Conservation (phyloP, 768 basidiomycete genomes). For the Leccinum uliginosum region DNA sequence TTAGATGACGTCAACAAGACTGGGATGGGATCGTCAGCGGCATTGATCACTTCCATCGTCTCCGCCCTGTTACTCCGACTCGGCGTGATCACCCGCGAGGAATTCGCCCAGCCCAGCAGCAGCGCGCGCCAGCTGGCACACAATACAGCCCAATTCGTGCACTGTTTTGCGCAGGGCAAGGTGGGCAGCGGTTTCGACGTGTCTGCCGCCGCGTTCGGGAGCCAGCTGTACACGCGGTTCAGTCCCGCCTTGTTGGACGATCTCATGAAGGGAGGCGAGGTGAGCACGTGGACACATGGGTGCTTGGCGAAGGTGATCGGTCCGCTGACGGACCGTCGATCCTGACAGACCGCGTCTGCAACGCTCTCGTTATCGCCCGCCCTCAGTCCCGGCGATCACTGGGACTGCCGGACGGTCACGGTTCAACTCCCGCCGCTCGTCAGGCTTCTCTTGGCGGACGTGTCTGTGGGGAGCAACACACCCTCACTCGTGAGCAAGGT, state of each 20-base stretch:
- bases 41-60: slow-evolving; percentile 92
- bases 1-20: slow-evolving; percentile 95
- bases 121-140: slow-evolving; percentile 67
- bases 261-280: slow-evolving; percentile 23
- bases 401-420: slow-evolving; percentile 67
- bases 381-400: slow-evolving; percentile 51
- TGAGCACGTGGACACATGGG: slow-evolving; percentile 7
- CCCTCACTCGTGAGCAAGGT: slow-evolving; percentile 92
- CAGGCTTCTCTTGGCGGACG: slow-evolving; percentile 87
- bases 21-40: slow-evolving; percentile 94
- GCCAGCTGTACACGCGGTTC: slow-evolving; percentile 90
- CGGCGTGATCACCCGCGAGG: slow-evolving; percentile 48
- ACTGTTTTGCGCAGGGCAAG: slow-evolving; percentile 97
- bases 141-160: slow-evolving; percentile 90
- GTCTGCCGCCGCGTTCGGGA: slow-evolving; percentile 89
- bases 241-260: slow-evolving; percentile 44
- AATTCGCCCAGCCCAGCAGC: slow-evolving; percentile 41
- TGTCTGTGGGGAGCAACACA: slow-evolving; percentile 94
- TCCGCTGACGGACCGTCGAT: not conserved
- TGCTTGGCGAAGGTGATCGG: not conserved
- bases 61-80: slow-evolving; percentile 80
- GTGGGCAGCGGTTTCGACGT: slow-evolving; percentile 98
- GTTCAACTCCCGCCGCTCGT: slow-evolving; percentile 84
- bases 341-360: slow-evolving; percentile 11
- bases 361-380: slow-evolving; percentile 42